Evolutionary conservation across 306 rosid species (phyloP).

Genomic region (Fragaria vesca): DNA sequence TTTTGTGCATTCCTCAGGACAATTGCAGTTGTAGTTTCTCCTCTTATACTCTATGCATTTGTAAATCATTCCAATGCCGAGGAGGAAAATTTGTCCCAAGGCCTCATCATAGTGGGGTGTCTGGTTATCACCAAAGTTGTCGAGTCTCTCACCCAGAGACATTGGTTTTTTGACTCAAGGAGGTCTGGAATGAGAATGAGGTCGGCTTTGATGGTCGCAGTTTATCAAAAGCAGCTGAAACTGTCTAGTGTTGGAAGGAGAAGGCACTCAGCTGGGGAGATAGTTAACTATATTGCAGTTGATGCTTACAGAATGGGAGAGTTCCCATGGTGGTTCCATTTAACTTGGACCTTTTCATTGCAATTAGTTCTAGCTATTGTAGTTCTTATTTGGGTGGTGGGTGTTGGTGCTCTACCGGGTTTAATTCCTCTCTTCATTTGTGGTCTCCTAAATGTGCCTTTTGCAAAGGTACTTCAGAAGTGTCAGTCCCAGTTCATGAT

Average conservation of each 20-base stretch:
- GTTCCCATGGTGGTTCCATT: conserved; percentile 84
- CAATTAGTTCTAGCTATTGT: conserved; percentile 45
- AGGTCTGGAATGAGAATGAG: conserved; percentile 78
- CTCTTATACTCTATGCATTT: conserved; percentile 64
- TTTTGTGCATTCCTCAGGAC: conserved; percentile 48
- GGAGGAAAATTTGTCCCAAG: conserved; percentile 30
- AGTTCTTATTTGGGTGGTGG: conserved; percentile 53
- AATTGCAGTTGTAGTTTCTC: conserved; percentile 48
- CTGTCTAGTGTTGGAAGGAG: conserved; percentile 60
- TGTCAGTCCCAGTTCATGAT: conserved; percentile 61
- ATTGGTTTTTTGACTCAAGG: conserved; percentile 58
- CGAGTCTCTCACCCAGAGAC: conserved; percentile 70
- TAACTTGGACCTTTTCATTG: conserved; percentile 41
- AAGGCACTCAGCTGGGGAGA: conserved; percentile 70
- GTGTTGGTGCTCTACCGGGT: conserved; percentile 70
- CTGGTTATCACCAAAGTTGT: conserved; percentile 44
- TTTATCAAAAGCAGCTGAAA: conserved; percentile 62
- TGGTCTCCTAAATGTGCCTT: conserved; percentile 62
- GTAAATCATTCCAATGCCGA: conserved; percentile 47
- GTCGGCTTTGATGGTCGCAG: conserved; percentile 77
- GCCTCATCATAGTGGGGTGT: conserved; percentile 51
- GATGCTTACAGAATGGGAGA: conserved; percentile 89
- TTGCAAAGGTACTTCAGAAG: conserved; percentile 49
- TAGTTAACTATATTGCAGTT: conserved; percentile 72
- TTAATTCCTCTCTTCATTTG: conserved; percentile 55